Evolutionary conservation across 345 rosid species (phyloP).

Genomic region (Mangifera indica): DNA sequence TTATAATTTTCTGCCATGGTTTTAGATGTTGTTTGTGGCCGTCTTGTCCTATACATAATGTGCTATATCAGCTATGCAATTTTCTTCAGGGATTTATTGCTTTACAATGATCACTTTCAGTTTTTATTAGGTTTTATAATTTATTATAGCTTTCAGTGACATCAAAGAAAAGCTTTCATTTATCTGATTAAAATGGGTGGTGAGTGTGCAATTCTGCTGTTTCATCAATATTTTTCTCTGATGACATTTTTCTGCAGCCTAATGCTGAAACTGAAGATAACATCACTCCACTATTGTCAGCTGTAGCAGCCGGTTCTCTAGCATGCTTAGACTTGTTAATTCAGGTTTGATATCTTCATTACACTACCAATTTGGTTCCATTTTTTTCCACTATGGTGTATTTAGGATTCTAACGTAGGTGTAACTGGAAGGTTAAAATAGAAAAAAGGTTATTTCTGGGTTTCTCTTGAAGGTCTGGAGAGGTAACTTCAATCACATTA

Average conservation of each 20-base stretch:
- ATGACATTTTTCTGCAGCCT: slow-evolving; percentile 54
- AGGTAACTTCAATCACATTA: neutral
- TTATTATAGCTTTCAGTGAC: neutral
- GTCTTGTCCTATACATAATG: too few relatives aligned
- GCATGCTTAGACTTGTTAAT: slow-evolving; percentile 68
- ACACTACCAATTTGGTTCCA: neutral
- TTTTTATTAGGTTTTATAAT: neutral
- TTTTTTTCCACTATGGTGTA: neutral
- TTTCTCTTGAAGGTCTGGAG: neutral
- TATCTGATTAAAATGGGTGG: neutral
- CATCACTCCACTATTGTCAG: slow-evolving; percentile 79
- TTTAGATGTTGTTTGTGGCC: neutral
- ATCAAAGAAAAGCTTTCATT: neutral
- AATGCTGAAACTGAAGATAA: slow-evolving; percentile 84
- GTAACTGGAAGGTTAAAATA: too few relatives aligned
- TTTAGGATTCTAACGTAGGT: neutral
- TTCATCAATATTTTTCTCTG: neutral
- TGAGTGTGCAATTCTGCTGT: neutral
- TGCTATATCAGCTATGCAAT: neutral
- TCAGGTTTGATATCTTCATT: slow-evolving; percentile 53
- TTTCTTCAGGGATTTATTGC: neutral
- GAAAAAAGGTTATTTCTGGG: neutral
- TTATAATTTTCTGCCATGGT: too few relatives aligned
- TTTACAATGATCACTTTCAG: neutral
- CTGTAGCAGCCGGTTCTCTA: slow-evolving; percentile 88